These are phyloP conservation scores for Emiliania huxleyi DNA, from an alignment of 78 protist species.

Conservation along the genomic window DNA sequence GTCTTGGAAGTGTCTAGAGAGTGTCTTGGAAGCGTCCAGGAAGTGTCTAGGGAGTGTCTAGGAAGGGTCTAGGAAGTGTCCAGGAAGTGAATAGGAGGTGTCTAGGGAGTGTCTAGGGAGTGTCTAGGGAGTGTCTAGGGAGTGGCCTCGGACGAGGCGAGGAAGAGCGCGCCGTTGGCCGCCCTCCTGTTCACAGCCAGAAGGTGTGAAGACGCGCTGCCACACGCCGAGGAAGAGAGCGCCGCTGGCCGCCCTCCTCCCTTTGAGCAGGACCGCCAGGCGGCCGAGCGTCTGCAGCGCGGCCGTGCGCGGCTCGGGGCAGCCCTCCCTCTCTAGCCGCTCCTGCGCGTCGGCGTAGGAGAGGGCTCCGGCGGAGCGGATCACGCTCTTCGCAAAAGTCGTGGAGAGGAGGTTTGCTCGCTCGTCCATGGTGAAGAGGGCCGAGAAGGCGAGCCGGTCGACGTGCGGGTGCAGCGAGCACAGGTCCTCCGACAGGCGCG, in stretches of 20 bases:
- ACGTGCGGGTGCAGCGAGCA: constrained; percentile 83
- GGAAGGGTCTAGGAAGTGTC: too few relatives aligned
- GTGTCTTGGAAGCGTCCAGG: too few relatives aligned
- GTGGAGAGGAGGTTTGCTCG: constrained; percentile 47
- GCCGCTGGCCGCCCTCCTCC: too few relatives aligned
- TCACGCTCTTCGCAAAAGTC: constrained; percentile 81
- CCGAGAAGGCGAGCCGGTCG: constrained; percentile 88
- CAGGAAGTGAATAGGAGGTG: too few relatives aligned
- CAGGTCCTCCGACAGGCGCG: constrained; percentile 62
- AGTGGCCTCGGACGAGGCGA: constrained; percentile 32
- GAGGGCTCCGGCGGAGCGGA: constrained; percentile 79
- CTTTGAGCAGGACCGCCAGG: constrained; percentile 67
- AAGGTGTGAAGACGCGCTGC: too few relatives aligned
- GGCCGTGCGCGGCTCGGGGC: not conserved
- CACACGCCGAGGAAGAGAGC: too few relatives aligned
- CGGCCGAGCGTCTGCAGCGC: not conserved
- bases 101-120: too few relatives aligned
- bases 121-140: too few relatives aligned
- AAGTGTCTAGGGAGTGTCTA: too few relatives aligned
- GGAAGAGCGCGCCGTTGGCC: constrained; percentile 63
- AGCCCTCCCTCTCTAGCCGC: not conserved
- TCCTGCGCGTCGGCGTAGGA: constrained; percentile 75
- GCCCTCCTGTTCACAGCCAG: constrained; percentile 50
- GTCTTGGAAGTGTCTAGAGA: too few relatives aligned
- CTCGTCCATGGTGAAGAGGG: constrained; percentile 58